phyloP scores from a whole-genome alignment of 352 stramenopile genomes.

The Peronospora farinosa region DNA sequence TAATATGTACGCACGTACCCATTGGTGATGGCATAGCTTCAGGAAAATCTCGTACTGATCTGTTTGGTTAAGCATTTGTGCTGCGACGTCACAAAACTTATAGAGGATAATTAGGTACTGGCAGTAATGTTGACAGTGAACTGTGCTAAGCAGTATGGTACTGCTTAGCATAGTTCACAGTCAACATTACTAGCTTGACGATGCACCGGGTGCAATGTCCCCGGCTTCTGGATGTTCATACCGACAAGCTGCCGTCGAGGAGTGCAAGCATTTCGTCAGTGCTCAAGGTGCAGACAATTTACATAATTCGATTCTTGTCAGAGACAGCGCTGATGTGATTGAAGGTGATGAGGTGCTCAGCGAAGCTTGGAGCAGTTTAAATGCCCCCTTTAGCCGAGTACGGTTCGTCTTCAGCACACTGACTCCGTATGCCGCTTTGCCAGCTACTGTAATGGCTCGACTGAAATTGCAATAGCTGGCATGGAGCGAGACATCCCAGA shows the following conservation, averaged over 20 bases:
- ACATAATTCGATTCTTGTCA: too few species aligned
- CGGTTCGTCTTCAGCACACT: conserved; percentile 35
- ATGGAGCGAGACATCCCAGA: too few species aligned
- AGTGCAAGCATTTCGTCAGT: too few species aligned
- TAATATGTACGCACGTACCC: conserved; percentile 36
- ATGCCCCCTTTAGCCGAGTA: conserved; percentile 35
- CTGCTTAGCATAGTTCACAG: conserved; percentile 37
- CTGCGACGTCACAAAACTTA: conserved; percentile 56
- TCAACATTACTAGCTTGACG: conserved; percentile 26
- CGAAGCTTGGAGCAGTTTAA: conserved; percentile 27
- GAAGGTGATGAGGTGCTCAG: conserved; percentile 14
- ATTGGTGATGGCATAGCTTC: conserved; percentile 32
- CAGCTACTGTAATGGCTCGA: conserved; percentile 31
- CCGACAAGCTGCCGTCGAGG: conserved; percentile 43
- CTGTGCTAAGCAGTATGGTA: too few species aligned
- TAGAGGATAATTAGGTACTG: too few species aligned
- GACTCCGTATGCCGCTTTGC: conserved; percentile 45
- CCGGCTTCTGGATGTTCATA: conserved; percentile 60
- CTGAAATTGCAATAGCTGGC: too few species aligned
- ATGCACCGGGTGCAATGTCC: conserved; percentile 42
- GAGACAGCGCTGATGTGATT: conserved; percentile 13
- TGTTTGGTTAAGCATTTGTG: conserved; percentile 34
- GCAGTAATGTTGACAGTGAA: too few species aligned
- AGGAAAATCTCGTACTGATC: conserved; percentile 49
- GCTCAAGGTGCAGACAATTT: too few species aligned